Conservation (phyloP, 2,329 filamentous ascomycete genomes). For the Cytospora mali region DNA sequence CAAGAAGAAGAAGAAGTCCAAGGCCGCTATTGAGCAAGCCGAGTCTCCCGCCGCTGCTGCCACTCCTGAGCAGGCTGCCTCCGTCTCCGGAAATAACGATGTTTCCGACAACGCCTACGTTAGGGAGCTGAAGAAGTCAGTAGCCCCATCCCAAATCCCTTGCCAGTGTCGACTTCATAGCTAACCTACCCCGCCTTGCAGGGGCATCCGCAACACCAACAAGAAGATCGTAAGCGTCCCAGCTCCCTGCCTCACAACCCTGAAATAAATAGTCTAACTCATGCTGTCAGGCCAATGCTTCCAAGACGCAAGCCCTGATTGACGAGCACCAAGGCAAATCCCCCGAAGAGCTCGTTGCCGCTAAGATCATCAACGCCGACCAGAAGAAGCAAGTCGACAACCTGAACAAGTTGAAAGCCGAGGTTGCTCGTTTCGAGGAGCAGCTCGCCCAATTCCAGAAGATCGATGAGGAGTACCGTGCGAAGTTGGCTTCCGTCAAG, state of each 20-base stretch:
- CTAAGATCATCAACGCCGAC: slow-evolving; percentile 77
- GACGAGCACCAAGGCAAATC: slow-evolving; percentile 69
- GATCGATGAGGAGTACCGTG: slow-evolving; percentile 71
- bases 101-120: slow-evolving; percentile 75
- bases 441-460: slow-evolving; percentile 75
- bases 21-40: slow-evolving; percentile 48
- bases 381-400: slow-evolving; percentile 77
- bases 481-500: slow-evolving; percentile 60
- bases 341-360: slow-evolving; percentile 71
- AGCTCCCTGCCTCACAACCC: slow-evolving; percentile 19
- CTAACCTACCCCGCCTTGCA: slow-evolving; percentile 40
- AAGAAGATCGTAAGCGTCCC: slow-evolving; percentile 82
- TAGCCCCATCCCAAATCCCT: slow-evolving; percentile 26
- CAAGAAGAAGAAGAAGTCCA: slow-evolving; percentile 73
- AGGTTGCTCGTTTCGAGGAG: slow-evolving; percentile 71
- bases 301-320: slow-evolving; percentile 72
- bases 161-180: not conserved
- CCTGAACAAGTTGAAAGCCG: slow-evolving; percentile 71
- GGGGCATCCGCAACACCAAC: slow-evolving; percentile 86
- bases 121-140: slow-evolving; percentile 88
- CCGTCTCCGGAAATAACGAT: slow-evolving; percentile 58
- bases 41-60: slow-evolving; percentile 58
- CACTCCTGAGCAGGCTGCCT: slow-evolving; percentile 53
- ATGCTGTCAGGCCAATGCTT: slow-evolving; percentile 61
- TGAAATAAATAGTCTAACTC: slow-evolving; percentile 17